phyloP scores from a whole-genome alignment of 345 rosid species.

The Cardiospermum halicacabum region DNA sequence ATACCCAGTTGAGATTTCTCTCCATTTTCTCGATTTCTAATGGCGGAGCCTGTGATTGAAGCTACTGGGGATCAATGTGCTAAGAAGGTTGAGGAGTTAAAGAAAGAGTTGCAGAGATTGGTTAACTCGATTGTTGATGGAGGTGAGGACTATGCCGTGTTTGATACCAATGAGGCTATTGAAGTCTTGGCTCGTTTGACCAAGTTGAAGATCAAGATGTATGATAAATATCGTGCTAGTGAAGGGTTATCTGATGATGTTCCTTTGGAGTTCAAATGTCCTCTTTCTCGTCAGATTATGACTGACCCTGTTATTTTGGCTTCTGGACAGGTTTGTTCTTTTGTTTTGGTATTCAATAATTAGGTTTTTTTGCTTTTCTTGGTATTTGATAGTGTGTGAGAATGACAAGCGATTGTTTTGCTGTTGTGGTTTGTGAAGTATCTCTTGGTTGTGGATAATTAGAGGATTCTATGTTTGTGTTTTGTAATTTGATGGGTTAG shows the following conservation, averaged over 20 bases:
- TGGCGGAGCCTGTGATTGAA: slow-evolving; percentile 25
- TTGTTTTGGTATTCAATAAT: too few species aligned
- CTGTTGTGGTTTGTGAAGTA: background rate
- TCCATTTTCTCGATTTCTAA: background rate
- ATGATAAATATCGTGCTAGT: too few species aligned
- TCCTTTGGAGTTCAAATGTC: slow-evolving; percentile 40
- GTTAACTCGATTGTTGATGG: slow-evolving; percentile 26
- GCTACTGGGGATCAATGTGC: background rate
- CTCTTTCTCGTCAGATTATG: slow-evolving; percentile 45
- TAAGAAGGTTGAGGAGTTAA: slow-evolving; percentile 27
- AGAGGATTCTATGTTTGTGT: background rate
- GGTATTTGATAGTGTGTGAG: background rate
- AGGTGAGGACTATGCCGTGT: slow-evolving; percentile 30
- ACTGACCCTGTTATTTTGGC: slow-evolving; percentile 53
- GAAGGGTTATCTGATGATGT: too few species aligned
- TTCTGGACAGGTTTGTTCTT: slow-evolving; percentile 46
- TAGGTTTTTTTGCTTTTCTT: background rate
- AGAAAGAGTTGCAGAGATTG: slow-evolving; percentile 35
- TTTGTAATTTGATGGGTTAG: background rate
- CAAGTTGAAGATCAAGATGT: slow-evolving; percentile 26
- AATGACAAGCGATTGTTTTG: background rate
- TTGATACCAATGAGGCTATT: slow-evolving; percentile 32
- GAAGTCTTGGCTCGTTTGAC: slow-evolving; percentile 24
- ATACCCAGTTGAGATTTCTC: background rate
- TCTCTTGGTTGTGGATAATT: too few species aligned